These are phyloP conservation scores for Fagopyrum esculentum DNA, from an alignment of 148 eudicot species.

Conservation along the genomic window DNA sequence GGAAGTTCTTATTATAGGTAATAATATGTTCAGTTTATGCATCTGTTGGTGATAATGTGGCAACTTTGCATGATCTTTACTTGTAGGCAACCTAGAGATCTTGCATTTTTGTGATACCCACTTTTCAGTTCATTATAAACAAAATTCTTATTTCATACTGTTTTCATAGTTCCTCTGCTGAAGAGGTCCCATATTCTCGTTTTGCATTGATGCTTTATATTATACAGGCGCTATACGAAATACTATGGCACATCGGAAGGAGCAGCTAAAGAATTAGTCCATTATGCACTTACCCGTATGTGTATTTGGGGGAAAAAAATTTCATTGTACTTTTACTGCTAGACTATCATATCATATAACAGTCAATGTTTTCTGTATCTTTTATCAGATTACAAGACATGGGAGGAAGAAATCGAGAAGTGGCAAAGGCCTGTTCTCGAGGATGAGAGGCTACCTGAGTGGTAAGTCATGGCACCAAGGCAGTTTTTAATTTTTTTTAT, in stretches of 20 bases:
- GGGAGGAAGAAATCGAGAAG: conserved; percentile 98
- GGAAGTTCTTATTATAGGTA: conserved; percentile 93
- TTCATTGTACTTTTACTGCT: not conserved
- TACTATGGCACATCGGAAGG: conserved; percentile 83
- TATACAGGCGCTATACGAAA: conserved; percentile 84
- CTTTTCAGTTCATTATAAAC: not conserved
- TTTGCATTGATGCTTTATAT: not conserved
- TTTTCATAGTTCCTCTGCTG: not conserved
- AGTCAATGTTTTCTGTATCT: not conserved
- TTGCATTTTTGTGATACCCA: not conserved
- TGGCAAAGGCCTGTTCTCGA: conserved; percentile 93
- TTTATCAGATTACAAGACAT: conserved; percentile 71
- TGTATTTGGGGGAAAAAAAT: conserved; percentile 4
- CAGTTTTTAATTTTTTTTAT: not conserved
- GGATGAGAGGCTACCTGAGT: conserved; percentile 86
- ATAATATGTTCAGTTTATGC: not conserved
- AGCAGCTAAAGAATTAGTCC: conserved; percentile 78
- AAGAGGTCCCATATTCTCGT: not conserved
- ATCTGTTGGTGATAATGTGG: conserved; percentile 2
- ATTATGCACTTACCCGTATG: conserved; percentile 89
- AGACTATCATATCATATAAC: not conserved
- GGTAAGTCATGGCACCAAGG: conserved; percentile 36
- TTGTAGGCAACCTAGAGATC: not conserved
- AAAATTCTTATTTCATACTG: not conserved
- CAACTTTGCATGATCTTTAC: not conserved